Conservation (phyloP, 257 asterid species). For the Gentiana macrophylla region DNA sequence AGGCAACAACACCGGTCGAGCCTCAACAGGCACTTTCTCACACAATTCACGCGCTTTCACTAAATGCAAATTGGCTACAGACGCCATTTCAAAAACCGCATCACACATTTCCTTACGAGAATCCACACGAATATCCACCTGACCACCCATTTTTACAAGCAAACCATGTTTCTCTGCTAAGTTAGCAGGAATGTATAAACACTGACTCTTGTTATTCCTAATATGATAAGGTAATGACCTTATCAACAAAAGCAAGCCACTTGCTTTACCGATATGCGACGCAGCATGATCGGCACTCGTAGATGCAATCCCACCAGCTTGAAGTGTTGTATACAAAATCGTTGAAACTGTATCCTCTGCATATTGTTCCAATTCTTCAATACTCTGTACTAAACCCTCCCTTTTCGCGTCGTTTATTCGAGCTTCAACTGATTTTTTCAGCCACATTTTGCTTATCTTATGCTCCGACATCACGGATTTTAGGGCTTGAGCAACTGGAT, state of each 20-base stretch:
- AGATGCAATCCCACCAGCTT: constrained; percentile 68
- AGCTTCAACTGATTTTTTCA: constrained; percentile 73
- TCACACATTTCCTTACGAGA: constrained; percentile 51
- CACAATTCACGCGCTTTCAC: constrained; percentile 69
- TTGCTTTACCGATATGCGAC: constrained; percentile 92
- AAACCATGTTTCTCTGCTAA: constrained; percentile 74
- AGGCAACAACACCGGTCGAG: constrained; percentile 62
- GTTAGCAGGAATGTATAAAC: constrained; percentile 49
- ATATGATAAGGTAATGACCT: constrained; percentile 83
- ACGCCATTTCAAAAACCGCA: constrained; percentile 86
- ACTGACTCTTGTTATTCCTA: constrained; percentile 43
- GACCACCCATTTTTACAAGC: constrained; percentile 40
- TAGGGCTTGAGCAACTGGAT: constrained; percentile 84
- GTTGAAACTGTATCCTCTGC: constrained; percentile 87
- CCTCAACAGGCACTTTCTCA: constrained; percentile 65
- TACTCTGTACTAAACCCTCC: constrained; percentile 47
- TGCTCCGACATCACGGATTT: constrained; percentile 53
- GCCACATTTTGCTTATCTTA: constrained; percentile 67
- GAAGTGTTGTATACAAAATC: constrained; percentile 73
- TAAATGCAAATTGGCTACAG: constrained; percentile 76
- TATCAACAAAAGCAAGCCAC: constrained; percentile 74
- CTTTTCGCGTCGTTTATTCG: constrained; percentile 69
- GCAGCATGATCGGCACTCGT: constrained; percentile 91
- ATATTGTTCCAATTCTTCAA: constrained; percentile 67
- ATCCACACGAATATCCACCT: constrained; percentile 38